A percentile compares a stretch with the other conserved stretches of the same genome.
These are phyloP conservation scores for Cercophora scortea DNA, from an alignment of 495 filamentous ascomycete genomes.

Conservation along the genomic window DNA sequence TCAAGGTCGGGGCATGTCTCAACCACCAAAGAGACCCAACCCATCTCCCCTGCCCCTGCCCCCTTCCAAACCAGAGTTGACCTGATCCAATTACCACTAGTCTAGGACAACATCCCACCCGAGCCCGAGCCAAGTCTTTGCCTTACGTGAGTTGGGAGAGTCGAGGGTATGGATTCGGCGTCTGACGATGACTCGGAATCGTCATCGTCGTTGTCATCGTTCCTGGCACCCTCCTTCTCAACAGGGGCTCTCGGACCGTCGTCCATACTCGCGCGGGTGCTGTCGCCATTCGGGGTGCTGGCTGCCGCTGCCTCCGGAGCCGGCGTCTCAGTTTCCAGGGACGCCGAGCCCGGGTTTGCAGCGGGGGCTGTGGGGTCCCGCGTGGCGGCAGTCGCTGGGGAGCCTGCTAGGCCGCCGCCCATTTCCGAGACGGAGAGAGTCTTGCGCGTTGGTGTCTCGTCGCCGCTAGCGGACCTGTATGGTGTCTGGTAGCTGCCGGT, in stretches of 20 bases:
- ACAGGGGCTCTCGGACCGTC: no score
- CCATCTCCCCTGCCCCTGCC: no score
- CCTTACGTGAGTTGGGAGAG: conserved; percentile 22
- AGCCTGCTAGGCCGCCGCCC: conserved; percentile 20
- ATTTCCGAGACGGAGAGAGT: conserved; percentile 23
- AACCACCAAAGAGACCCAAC: no score
- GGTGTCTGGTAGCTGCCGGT: conserved; percentile 12
- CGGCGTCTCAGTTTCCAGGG: no score
- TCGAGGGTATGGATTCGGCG: conserved; percentile 36
- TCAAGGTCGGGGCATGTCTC: no score
- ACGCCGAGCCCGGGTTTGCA: background rate
- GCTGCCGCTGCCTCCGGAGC: no score
- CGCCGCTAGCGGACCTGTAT: background rate
- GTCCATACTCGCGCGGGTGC: no score
- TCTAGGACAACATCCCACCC: no score
- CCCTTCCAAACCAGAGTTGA: no score
- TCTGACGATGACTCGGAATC: conserved; percentile 25
- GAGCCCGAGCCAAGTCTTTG: conserved; percentile 2
- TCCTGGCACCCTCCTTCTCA: no score
- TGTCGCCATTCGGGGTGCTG: no score
- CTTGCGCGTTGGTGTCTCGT: conserved; percentile 20
- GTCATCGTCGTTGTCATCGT: conserved; percentile 6
- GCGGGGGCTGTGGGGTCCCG: conserved; percentile 22
- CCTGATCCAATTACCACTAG: no score
- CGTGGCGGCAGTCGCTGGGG: conserved; percentile 22